Percentiles rank a stretch among this genome's conserved stretches.
Conservation (phyloP, 1,284 basidiomycete species). For the Ganoderma leucocontextum region DNA sequence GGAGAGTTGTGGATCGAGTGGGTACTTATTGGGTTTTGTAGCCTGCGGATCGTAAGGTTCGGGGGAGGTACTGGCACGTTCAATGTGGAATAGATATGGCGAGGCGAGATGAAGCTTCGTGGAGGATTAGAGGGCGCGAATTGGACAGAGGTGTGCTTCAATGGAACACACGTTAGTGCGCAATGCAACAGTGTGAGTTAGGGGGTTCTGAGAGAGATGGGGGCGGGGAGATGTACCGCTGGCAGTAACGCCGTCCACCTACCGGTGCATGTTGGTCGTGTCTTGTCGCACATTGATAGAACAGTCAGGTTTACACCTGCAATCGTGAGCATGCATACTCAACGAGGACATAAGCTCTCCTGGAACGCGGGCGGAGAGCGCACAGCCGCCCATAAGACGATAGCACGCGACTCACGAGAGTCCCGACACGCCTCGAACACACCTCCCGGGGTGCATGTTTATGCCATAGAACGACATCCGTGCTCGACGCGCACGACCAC, state of each 20-base stretch:
- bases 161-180: constrained; percentile 29
- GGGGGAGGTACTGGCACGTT: constrained; percentile 35
- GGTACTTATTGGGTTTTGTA: constrained; percentile 39
- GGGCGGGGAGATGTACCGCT: constrained; percentile 30
- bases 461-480: constrained; percentile 16
- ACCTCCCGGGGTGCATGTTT: constrained; percentile 23
- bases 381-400: constrained; percentile 39
- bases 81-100: constrained; percentile 26
- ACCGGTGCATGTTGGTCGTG: constrained; percentile 25
- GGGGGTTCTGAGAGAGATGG: constrained; percentile 12
- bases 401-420: constrained; percentile 39
- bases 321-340: constrained; percentile 42
- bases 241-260: constrained; percentile 13
- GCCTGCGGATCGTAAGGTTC: constrained; percentile 37
- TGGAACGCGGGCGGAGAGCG: constrained; percentile 22
- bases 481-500: constrained; percentile 30
- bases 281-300: constrained; percentile 31
- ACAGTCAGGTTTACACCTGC: constrained; percentile 22
- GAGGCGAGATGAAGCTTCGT: constrained; percentile 16
- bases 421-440: constrained; percentile 37
- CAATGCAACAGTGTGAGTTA: constrained; percentile 30
- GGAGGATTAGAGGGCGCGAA: constrained; percentile 14
- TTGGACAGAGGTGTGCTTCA: constrained; percentile 27
- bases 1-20: constrained; percentile 16
- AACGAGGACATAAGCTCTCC: constrained; percentile 36